Conservation (phyloP, 306 rosid genomes). For the Rubus idaeus region DNA sequence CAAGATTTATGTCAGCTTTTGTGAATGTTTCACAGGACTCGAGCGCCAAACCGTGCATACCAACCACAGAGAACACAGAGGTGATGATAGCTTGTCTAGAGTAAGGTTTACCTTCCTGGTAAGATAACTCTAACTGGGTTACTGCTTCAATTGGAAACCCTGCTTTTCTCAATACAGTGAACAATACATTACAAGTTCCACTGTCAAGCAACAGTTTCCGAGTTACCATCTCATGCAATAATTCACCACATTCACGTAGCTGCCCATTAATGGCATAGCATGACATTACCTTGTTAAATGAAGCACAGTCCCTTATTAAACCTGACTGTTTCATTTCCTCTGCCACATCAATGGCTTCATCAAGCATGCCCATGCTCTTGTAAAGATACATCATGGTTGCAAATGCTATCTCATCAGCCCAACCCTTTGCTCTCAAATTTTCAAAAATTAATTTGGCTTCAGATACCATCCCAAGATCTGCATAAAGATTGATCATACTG, state of each 20-base stretch:
- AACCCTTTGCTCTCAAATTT: constrained; percentile 52
- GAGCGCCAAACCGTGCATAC: constrained; percentile 72
- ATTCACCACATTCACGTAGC: constrained; percentile 67
- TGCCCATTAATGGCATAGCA: constrained; percentile 65
- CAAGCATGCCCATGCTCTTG: constrained; percentile 62
- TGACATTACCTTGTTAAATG: constrained; percentile 68
- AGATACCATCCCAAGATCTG: constrained; percentile 73
- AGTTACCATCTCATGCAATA: constrained; percentile 73
- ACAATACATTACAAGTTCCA: constrained; percentile 61
- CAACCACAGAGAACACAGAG: constrained; percentile 64
- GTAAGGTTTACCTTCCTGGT: constrained; percentile 68
- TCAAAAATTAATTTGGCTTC: constrained; percentile 71
- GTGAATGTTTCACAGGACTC: constrained; percentile 51
- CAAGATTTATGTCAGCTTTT: constrained; percentile 57
- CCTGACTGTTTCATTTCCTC: constrained; percentile 83
- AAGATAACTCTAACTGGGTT: constrained; percentile 70
- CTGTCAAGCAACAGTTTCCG: constrained; percentile 65
- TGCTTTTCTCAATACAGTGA: constrained; percentile 71
- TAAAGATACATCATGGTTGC: constrained; percentile 75
- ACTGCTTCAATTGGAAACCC: constrained; percentile 67
- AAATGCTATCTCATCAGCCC: constrained; percentile 62
- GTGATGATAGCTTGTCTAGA: constrained; percentile 63
- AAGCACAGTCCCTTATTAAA: constrained; percentile 63
- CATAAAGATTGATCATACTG: constrained; percentile 70
- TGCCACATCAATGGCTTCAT: constrained; percentile 74